phyloP scores from a whole-genome alignment of 495 filamentous ascomycete genomes.

The Aspergillus nidulans region DNA sequence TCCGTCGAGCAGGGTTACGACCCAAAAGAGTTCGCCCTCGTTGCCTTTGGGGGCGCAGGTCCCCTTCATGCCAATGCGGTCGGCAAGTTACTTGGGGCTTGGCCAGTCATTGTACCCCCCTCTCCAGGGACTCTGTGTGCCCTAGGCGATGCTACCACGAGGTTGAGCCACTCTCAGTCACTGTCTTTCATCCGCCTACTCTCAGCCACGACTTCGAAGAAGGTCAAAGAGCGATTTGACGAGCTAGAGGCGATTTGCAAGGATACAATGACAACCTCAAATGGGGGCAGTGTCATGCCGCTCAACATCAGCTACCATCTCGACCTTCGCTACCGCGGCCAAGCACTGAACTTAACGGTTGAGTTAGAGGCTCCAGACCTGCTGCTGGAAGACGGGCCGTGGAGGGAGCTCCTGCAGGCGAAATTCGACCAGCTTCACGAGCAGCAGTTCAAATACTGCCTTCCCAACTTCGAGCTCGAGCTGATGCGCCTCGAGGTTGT shows the following conservation, averaged over 20 bases:
- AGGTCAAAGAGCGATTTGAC: slow-evolving; percentile 24
- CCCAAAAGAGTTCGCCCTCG: slow-evolving; percentile 48
- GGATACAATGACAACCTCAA: slow-evolving; percentile 19
- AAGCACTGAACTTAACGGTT: slow-evolving; percentile 43
- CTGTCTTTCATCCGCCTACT: slow-evolving; percentile 38
- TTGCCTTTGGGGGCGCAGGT: slow-evolving; percentile 50
- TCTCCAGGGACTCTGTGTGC: slow-evolving; percentile 49
- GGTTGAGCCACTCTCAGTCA: slow-evolving; percentile 42
- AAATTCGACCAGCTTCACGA: slow-evolving; percentile 41
- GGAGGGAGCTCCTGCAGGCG: slow-evolving; percentile 24
- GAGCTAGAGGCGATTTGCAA: slow-evolving; percentile 18
- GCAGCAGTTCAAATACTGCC: slow-evolving; percentile 44
- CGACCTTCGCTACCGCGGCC: slow-evolving; percentile 46
- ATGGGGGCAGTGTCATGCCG: slow-evolving; percentile 4
- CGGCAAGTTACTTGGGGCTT: slow-evolving; percentile 44
- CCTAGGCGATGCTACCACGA: slow-evolving; percentile 46
- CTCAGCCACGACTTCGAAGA: slow-evolving; percentile 22
- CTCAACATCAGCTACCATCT: slow-evolving; percentile 30
- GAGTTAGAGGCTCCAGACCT: slow-evolving; percentile 31
- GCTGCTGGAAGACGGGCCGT: slow-evolving; percentile 12
- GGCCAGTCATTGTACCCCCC: slow-evolving; percentile 49
- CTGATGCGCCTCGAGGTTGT: slow-evolving; percentile 44
- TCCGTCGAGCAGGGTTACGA: slow-evolving; percentile 51
- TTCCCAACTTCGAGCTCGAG: slow-evolving; percentile 41
- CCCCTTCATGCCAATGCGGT: slow-evolving; percentile 46